A percentile compares a stretch with the other conserved stretches of the same genome.
Evolutionary conservation across 495 filamentous ascomycete genomes (phyloP).

Genomic region (Penicillium atrosanguineum): DNA sequence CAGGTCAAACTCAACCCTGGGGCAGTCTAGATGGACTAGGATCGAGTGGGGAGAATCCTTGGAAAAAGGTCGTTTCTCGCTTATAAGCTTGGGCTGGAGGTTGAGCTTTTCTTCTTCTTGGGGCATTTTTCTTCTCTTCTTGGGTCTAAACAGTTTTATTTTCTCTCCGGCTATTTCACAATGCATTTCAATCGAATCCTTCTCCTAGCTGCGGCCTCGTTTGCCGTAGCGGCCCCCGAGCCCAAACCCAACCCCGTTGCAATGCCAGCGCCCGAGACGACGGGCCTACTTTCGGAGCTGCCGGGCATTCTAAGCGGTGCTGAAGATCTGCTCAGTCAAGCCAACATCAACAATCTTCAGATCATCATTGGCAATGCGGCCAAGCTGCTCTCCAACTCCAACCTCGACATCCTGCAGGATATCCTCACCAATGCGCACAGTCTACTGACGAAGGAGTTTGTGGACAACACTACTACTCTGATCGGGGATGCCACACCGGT

Average conservation of each 20-base stretch:
- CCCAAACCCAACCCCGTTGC: constrained; percentile 30
- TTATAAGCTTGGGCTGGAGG: constrained; percentile 2
- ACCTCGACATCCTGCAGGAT: constrained; percentile 31
- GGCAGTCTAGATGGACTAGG: constrained; percentile 7
- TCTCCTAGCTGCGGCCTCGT: constrained; percentile 27
- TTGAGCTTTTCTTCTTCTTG: background rate
- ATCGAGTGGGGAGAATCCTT: background rate
- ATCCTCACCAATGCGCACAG: constrained; percentile 33
- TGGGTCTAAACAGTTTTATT: background rate
- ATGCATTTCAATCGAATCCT: constrained; percentile 32
- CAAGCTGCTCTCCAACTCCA: constrained; percentile 28
- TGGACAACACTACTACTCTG: constrained; percentile 46
- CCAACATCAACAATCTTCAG: constrained; percentile 45
- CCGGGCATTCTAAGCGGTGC: constrained; percentile 24
- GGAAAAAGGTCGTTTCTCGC: background rate
- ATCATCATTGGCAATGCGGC: constrained; percentile 35
- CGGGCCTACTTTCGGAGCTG: constrained; percentile 26
- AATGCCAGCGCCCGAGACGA: constrained; percentile 17
- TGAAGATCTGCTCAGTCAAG: constrained; percentile 32
- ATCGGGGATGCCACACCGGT: constrained; percentile 54
- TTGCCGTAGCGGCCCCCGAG: constrained; percentile 36
- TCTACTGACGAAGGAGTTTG: constrained; percentile 33
- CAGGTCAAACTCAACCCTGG: background rate
- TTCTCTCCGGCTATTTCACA: constrained; percentile 1
- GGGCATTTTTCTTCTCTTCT: background rate